phyloP scores from a whole-genome alignment of 2,329 filamentous ascomycete genomes.

The Colletotrichum abscissum region DNA sequence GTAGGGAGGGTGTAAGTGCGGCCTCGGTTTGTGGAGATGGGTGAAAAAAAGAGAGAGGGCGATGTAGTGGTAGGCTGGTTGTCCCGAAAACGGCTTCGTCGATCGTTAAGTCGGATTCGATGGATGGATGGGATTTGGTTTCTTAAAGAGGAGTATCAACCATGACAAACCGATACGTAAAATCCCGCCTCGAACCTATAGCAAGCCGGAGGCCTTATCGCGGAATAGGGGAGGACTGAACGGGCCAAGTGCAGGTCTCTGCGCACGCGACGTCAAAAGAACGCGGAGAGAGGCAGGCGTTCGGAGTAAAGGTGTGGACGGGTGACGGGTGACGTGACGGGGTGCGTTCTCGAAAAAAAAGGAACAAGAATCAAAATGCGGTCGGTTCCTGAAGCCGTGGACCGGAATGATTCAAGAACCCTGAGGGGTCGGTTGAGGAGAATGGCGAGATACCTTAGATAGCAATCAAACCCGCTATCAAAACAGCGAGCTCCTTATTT shows the following conservation, averaged over 20 bases:
- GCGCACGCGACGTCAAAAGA: slow-evolving; percentile 6
- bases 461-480: slow-evolving; percentile 30
- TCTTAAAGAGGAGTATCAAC: slow-evolving; percentile 19
- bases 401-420: slow-evolving; percentile 32
- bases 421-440: slow-evolving; percentile 31
- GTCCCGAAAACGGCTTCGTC: slow-evolving; percentile 27
- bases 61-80: slow-evolving; percentile 10
- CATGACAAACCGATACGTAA: slow-evolving; percentile 34
- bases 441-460: slow-evolving; percentile 33
- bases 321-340: slow-evolving; percentile 25
- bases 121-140: slow-evolving; percentile 25
- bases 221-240: slow-evolving; percentile 31
- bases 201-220: slow-evolving; percentile 29
- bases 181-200: slow-evolving; percentile 23
- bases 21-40: slow-evolving; percentile 28
- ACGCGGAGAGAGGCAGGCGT: not conserved
- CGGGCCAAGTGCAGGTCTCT: slow-evolving; percentile 32
- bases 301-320: not conserved
- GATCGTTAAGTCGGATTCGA: not conserved
- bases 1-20: slow-evolving; percentile 35
- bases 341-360: slow-evolving; percentile 20
- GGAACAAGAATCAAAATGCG: slow-evolving; percentile 22
- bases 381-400: slow-evolving; percentile 9
- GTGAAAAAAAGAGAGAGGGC: not conserved
- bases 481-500: slow-evolving; percentile 32